A percentile compares a stretch with the other conserved stretches of the same genome.
These are phyloP conservation scores for Phytophthora chlamydospora DNA, from an alignment of 352 stramenopile genomes.

Conservation along the genomic window DNA sequence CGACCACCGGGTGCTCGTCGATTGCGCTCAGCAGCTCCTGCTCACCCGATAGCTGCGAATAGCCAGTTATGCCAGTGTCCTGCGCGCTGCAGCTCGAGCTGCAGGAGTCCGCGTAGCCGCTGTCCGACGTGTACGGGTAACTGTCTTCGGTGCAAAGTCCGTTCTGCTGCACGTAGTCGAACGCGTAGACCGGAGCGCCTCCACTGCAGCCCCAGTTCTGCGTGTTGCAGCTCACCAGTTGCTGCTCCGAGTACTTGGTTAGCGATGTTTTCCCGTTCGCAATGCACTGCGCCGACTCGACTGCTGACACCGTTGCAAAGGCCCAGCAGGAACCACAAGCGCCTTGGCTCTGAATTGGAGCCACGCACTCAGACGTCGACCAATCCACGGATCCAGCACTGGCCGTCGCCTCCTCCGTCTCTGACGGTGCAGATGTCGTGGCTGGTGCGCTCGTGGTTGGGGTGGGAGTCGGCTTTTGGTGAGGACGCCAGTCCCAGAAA, in stretches of 20 bases:
- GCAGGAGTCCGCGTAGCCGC: constrained; percentile 32
- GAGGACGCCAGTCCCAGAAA: constrained; percentile 28
- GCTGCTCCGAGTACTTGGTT: constrained; percentile 92
- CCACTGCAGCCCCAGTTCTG: constrained; percentile 92
- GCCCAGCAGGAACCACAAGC: constrained; percentile 97
- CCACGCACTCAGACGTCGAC: constrained; percentile 50
- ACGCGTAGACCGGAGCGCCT: constrained; percentile 89
- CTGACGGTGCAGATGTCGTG: constrained; percentile 7
- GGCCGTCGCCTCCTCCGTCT: constrained; percentile 4
- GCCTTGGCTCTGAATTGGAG: constrained; percentile 94
- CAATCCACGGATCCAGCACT: constrained; percentile 47
- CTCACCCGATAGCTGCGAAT: constrained; percentile 62
- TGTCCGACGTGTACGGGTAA: constrained; percentile 44
- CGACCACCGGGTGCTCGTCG: constrained; percentile 89
- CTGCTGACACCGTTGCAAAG: constrained; percentile 93
- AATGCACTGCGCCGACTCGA: constrained; percentile 93
- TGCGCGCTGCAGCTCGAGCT: constrained; percentile 31
- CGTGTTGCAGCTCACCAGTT: constrained; percentile 92
- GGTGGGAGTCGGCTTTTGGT: constrained; percentile 6
- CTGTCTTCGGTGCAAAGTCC: constrained; percentile 64
- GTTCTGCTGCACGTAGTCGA: constrained; percentile 92
- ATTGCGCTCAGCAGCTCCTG: constrained; percentile 34
- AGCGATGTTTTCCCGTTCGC: constrained; percentile 61
- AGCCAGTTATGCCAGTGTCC: constrained; percentile 52
- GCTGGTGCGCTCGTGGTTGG: constrained; percentile 18